Conservation (phyloP, 768 basidiomycete species). For the Tremella fuciformis region DNA sequence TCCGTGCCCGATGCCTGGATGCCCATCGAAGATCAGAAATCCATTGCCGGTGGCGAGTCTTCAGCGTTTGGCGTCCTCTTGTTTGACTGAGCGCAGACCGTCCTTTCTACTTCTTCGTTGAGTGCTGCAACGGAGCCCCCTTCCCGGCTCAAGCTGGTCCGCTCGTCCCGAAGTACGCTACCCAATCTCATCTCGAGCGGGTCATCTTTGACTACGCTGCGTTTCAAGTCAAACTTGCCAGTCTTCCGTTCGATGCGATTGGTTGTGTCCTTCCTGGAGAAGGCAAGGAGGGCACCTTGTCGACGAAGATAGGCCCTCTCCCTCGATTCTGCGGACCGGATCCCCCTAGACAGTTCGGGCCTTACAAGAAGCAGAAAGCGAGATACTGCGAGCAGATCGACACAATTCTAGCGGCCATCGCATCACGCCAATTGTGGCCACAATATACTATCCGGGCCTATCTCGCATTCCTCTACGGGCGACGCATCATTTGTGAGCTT, state of each 20-base stretch:
- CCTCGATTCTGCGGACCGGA: neutral
- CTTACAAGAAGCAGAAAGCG: neutral
- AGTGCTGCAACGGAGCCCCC: neutral
- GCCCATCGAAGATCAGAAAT: neutral
- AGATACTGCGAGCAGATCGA: constrained; percentile 1
- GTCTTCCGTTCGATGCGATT: neutral
- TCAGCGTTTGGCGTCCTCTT: neutral
- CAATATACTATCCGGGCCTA: neutral
- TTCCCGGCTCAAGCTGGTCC: neutral
- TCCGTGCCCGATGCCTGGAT: constrained; percentile 6
- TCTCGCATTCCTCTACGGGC: neutral
- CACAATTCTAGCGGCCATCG: neutral
- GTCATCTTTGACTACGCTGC: neutral
- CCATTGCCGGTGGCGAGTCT: no score
- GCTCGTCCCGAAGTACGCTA: neutral
- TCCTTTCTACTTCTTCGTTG: constrained; percentile 1
- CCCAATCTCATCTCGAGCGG: neutral
- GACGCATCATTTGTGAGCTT: neutral
- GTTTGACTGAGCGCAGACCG: neutral
- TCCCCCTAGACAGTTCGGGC: neutral
- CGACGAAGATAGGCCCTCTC: no score
- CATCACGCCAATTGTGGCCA: no score
- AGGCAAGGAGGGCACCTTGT: neutral
- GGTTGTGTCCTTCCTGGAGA: neutral
- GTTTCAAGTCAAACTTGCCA: neutral